Conservation (phyloP, 257 asterid species). For the Ocimum tenuiflorum region DNA sequence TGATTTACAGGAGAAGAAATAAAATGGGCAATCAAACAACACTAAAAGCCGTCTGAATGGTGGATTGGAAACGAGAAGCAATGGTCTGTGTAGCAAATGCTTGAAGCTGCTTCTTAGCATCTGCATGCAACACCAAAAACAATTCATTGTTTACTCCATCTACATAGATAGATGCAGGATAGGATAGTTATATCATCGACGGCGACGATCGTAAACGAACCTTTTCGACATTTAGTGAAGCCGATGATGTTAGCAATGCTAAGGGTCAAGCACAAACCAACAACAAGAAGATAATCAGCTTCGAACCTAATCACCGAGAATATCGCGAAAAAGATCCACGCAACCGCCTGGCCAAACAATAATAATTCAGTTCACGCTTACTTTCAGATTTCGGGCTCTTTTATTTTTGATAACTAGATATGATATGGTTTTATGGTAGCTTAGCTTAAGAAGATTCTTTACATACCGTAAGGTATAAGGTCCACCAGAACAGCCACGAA, state of each 20-base stretch:
- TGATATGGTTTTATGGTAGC: not conserved
- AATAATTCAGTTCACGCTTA: no score
- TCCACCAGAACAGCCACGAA: slow-evolving; percentile 99
- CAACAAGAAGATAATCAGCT: slow-evolving; percentile 92
- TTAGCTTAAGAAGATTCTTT: not conserved
- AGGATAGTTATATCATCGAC: no score
- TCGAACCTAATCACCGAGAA: slow-evolving; percentile 82
- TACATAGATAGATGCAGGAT: no score
- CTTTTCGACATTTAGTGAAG: slow-evolving; percentile 95
- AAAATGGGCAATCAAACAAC: slow-evolving; percentile 65
- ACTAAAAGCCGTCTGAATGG: slow-evolving; percentile 81
- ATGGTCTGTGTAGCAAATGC: slow-evolving; percentile 85
- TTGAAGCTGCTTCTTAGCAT: slow-evolving; percentile 97
- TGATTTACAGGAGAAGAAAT: no score
- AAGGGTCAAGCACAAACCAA: slow-evolving; percentile 97
- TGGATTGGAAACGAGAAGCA: slow-evolving; percentile 79
- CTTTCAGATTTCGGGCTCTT: no score
- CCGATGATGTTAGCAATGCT: slow-evolving; percentile 92
- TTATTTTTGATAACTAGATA: not conserved
- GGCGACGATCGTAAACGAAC: slow-evolving; percentile 37
- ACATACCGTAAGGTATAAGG: slow-evolving; percentile 79
- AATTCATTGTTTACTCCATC: no score
- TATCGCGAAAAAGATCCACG: slow-evolving; percentile 73
- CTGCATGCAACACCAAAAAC: slow-evolving; percentile 53
- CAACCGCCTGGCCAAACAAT: slow-evolving; percentile 55